Evolutionary conservation across 306 rosid genomes (phyloP).

Genomic region (Casuarina glauca): DNA sequence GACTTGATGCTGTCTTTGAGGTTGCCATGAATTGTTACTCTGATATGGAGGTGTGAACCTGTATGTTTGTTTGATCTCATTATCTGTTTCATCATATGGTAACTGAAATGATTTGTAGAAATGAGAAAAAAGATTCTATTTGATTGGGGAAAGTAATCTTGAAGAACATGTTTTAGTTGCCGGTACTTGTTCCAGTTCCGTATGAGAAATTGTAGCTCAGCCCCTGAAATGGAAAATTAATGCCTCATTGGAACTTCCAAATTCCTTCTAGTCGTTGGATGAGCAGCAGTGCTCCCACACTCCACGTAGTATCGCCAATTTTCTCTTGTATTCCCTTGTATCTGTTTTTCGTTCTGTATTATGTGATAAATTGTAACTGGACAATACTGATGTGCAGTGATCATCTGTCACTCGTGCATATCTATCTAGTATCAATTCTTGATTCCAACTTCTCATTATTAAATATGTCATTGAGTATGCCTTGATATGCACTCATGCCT

Average conservation of each 20-base stretch:
- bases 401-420: neutral
- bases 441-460: neutral
- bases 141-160: neutral
- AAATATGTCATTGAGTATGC: neutral
- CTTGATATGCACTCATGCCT: neutral
- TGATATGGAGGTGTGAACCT: slow-evolving; percentile 95
- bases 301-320: neutral
- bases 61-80: slow-evolving; percentile 63
- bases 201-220: neutral
- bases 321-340: neutral
- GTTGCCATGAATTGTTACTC: slow-evolving; percentile 79
- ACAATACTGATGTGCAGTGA: neutral
- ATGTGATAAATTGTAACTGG: slow-evolving; percentile 2
- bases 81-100: slow-evolving; percentile 23
- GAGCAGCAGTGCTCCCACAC: neutral
- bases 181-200: neutral
- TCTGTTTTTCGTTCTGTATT: neutral
- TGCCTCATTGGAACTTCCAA: neutral
- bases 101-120: slow-evolving; percentile 3
- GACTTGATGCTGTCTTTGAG: slow-evolving; percentile 91
- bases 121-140: neutral
- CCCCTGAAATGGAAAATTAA: neutral
- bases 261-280: neutral
- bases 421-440: neutral
- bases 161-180: neutral